Percentiles rank a stretch among this genome's conserved stretches.
phyloP scores from a whole-genome alignment of 1,284 basidiomycete genomes.

The Moniliella sp. region DNA sequence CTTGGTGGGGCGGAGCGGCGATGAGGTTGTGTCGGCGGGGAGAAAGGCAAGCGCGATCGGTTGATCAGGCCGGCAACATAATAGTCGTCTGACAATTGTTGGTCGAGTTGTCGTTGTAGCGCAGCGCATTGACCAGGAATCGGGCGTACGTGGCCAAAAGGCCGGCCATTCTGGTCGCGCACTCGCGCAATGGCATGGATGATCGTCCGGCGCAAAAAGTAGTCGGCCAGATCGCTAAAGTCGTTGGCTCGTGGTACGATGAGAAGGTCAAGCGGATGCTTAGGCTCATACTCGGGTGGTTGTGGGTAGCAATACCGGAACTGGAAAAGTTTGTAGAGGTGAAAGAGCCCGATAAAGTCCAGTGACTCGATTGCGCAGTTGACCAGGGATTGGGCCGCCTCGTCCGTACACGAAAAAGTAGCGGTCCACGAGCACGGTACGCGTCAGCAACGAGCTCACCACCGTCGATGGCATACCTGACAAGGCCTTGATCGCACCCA shows the following conservation, averaged over 20 bases:
- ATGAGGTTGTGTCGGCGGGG: too few relatives aligned
- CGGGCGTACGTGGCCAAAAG: slow-evolving; percentile 67
- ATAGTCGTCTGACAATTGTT: slow-evolving; percentile 80
- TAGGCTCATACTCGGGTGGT: slow-evolving; percentile 2
- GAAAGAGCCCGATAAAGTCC: slow-evolving; percentile 75
- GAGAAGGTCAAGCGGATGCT: slow-evolving; percentile 36
- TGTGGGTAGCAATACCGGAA: slow-evolving; percentile 61
- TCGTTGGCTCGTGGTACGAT: slow-evolving; percentile 81
- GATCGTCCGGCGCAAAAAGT: slow-evolving; percentile 74
- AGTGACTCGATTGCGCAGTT: slow-evolving; percentile 60
- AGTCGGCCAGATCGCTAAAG: slow-evolving; percentile 71
- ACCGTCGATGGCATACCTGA: slow-evolving; percentile 63
- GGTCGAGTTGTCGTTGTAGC: slow-evolving; percentile 80
- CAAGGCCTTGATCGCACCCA: slow-evolving; percentile 37
- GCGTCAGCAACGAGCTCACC: slow-evolving; percentile 70
- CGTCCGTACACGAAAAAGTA: slow-evolving; percentile 94
- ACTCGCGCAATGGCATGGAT: slow-evolving; percentile 62
- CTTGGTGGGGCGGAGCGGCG: too few relatives aligned
- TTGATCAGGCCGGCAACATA: slow-evolving; percentile 74
- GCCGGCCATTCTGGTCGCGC: slow-evolving; percentile 57
- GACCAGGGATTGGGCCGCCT: slow-evolving; percentile 68
- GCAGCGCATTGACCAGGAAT: slow-evolving; percentile 69
- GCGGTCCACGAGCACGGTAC: slow-evolving; percentile 77
- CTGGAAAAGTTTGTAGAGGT: slow-evolving; percentile 75
- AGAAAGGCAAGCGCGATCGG: background rate